A percentile compares a stretch with the other conserved stretches of the same genome.
These are phyloP conservation scores for Fusarium sp. DNA, from an alignment of 2,329 filamentous ascomycete species.

Conservation along the genomic window DNA sequence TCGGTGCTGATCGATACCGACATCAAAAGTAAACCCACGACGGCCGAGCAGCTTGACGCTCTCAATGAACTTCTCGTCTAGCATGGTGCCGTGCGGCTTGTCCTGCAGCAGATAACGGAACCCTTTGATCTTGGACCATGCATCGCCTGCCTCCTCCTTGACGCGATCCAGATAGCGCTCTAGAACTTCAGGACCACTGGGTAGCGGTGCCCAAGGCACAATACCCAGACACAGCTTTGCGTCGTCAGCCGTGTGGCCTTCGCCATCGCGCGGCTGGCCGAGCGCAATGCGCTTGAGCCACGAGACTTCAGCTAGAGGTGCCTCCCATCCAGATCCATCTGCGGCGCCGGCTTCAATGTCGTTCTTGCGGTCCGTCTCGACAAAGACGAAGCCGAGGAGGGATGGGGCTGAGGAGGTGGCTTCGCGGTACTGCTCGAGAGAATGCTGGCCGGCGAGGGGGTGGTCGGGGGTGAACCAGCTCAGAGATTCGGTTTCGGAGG, in stretches of 20 bases:
- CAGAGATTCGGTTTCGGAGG: slow-evolving; percentile 75
- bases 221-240: slow-evolving; percentile 75
- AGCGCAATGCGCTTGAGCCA: slow-evolving; percentile 77
- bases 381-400: slow-evolving; percentile 81
- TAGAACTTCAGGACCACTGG: slow-evolving; percentile 73
- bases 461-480: slow-evolving; percentile 76
- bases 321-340: slow-evolving; percentile 72
- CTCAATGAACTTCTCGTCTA: slow-evolving; percentile 75
- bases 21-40: slow-evolving; percentile 80
- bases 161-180: slow-evolving; percentile 75
- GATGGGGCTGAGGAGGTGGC: slow-evolving; percentile 58
- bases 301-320: slow-evolving; percentile 79
- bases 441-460: slow-evolving; percentile 75
- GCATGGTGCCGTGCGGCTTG: slow-evolving; percentile 76
- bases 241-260: slow-evolving; percentile 66
- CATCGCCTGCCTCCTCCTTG: slow-evolving; percentile 72
- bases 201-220: slow-evolving; percentile 89
- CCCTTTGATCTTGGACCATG: slow-evolving; percentile 79
- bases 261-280: slow-evolving; percentile 68
- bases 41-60: slow-evolving; percentile 75
- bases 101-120: slow-evolving; percentile 89
- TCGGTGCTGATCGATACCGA: slow-evolving; percentile 86
- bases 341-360: slow-evolving; percentile 64
- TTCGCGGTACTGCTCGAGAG: slow-evolving; percentile 73
- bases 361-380: slow-evolving; percentile 85